Evolutionary conservation across 2,329 filamentous ascomycete genomes (phyloP).

Genomic region (Monosporascus sp.): DNA sequence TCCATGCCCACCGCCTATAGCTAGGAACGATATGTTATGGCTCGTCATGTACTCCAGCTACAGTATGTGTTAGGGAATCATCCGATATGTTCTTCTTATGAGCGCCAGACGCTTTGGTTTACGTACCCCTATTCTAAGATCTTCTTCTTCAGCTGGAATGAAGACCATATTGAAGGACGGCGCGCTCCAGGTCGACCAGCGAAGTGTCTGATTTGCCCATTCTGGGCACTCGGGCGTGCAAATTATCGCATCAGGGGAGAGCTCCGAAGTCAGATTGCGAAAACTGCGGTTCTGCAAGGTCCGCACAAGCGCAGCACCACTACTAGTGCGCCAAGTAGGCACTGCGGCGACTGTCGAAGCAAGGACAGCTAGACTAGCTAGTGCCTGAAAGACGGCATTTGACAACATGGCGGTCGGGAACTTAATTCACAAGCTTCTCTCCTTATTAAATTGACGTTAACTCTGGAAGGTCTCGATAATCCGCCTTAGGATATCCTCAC

Average conservation of each 20-base stretch:
- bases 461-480: background rate
- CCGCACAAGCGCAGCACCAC: conserved; percentile 6
- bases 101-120: background rate
- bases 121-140: conserved; percentile 8
- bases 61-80: background rate
- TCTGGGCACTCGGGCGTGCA: conserved; percentile 4
- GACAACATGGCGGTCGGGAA: conserved; percentile 2
- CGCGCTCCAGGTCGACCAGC: conserved; percentile 8
- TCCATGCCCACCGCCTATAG: conserved; percentile 8
- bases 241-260: conserved; percentile 6
- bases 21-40: conserved; percentile 9
- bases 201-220: conserved; percentile 4
- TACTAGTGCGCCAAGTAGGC: conserved; percentile 5
- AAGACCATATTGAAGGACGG: conserved; percentile 8
- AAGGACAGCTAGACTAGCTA: conserved; percentile 1
- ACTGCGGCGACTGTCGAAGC: conserved; percentile 4
- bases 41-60: conserved; percentile 10
- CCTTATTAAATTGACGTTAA: background rate
- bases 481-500: too few species aligned
- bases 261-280: conserved; percentile 3
- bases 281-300: conserved; percentile 1
- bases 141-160: conserved; percentile 7
- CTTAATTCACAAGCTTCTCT: background rate
- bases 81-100: background rate
- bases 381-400: background rate